Evolutionary conservation across 1,139 yeast species (phyloP).

Genomic region (Meyerozyma guilliermondii): DNA sequence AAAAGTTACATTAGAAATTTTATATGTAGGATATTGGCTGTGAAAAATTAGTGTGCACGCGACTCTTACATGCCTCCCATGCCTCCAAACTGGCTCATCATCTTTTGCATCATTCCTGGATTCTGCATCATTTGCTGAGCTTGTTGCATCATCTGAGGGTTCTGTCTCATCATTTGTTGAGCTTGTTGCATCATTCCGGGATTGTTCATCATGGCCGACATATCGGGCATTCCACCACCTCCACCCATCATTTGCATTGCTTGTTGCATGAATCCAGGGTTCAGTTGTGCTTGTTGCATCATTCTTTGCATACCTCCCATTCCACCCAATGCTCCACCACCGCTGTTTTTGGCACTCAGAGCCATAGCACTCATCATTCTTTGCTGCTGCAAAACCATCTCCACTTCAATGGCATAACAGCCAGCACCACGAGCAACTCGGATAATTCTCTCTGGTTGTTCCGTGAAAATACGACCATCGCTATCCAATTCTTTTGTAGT

Average conservation of each 20-base stretch:
- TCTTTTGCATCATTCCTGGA: slow-evolving; percentile 64
- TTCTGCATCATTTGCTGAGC: slow-evolving; percentile 51
- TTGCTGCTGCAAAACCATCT: slow-evolving; percentile 87
- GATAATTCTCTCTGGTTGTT: slow-evolving; percentile 79
- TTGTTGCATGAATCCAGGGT: slow-evolving; percentile 51
- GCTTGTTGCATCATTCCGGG: slow-evolving; percentile 68
- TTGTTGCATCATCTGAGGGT: slow-evolving; percentile 68
- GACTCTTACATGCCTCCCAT: slow-evolving; percentile 17
- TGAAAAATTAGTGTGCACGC: background rate
- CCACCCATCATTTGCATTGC: slow-evolving; percentile 35
- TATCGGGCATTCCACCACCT: slow-evolving; percentile 21
- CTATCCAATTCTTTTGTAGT: slow-evolving; percentile 85
- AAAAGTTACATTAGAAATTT: too few relatives aligned
- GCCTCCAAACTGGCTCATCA: slow-evolving; percentile 69
- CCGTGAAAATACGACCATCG: slow-evolving; percentile 78
- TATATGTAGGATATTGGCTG: background rate
- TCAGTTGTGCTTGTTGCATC: slow-evolving; percentile 42
- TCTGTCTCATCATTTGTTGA: slow-evolving; percentile 59
- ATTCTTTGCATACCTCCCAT: slow-evolving; percentile 18
- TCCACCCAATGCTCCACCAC: slow-evolving; percentile 28
- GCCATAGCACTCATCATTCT: slow-evolving; percentile 96
- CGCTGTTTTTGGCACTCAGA: slow-evolving; percentile 54
- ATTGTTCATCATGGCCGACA: slow-evolving; percentile 52
- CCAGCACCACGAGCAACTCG: slow-evolving; percentile 97
- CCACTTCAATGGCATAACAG: slow-evolving; percentile 87